Percentiles rank a stretch among this genome's conserved stretches.
These are phyloP conservation scores for Spirogloea muscicola DNA, from an alignment of 139 green algal genomes.

Conservation along the genomic window DNA sequence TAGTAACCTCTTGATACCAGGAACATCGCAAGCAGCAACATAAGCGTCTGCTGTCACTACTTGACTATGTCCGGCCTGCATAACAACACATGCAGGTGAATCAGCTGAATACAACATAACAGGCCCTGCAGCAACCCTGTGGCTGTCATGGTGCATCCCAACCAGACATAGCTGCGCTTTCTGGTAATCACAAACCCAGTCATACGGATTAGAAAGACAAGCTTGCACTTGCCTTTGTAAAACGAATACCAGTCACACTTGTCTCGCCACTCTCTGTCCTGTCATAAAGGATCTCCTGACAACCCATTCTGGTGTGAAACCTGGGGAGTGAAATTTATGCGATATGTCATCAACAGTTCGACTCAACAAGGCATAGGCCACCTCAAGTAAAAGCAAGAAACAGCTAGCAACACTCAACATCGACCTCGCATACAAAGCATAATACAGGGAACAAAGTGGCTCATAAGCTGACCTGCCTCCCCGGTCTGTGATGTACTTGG, in stretches of 20 bases:
- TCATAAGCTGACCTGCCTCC: constrained; percentile 68
- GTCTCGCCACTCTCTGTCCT: constrained; percentile 58
- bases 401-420: no score
- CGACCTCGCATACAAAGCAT: no score
- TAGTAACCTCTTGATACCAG: constrained; percentile 83
- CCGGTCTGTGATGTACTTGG: constrained; percentile 77
- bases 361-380: no score
- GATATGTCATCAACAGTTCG: no score
- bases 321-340: not conserved
- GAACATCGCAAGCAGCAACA: constrained; percentile 78
- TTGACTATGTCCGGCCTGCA: constrained; percentile 15
- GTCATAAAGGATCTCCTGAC: constrained; percentile 83
- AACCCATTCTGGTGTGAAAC: constrained; percentile 37
- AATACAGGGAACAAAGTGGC: constrained; percentile 1
- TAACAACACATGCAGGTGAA: no score
- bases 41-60: constrained; percentile 25
- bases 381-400: no score
- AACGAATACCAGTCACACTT: constrained; percentile 68
- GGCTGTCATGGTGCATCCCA: no score
- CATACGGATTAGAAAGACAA: no score
- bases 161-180: no score
- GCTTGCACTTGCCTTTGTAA: constrained; percentile 53
- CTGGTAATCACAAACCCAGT: no score
- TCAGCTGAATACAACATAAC: no score
- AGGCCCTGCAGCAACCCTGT: no score